Base-by-base conservation (phyloP, 2,329 filamentous ascomycete species). In the Epicoccum sorghinum region DNA sequence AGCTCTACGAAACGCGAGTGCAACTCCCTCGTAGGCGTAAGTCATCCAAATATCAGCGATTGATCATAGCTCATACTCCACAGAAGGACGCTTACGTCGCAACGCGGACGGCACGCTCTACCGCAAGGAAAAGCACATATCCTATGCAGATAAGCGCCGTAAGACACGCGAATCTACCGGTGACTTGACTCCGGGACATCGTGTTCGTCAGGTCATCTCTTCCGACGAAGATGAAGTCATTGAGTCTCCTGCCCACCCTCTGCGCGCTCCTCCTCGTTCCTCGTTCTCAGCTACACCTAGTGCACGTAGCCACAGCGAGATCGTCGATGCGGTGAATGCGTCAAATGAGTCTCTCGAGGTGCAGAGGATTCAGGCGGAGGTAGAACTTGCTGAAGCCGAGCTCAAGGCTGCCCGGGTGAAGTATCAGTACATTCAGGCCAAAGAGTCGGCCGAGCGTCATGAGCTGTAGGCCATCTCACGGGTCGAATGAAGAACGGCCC, bases 331-430 rank as follows among this genome's bases (percentile, higher is more conserved):
- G 4, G 46, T 58, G 12, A 43, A 56, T 7, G 40, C 49, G 3
- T 62, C 61, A 14, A 55, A 52, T 8, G 57, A 66, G 46, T 57
- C 65, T 13, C 51, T 70, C 13, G 61, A 59, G 5, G 63, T 66
- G 1, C 63, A 67, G 52, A 61, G 62, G 43, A 51, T 73, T 1
- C 60, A 70, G 47, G 65, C 65, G 7, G 64, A 73, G 43, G 37
- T 73, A 7, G 66, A 71, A 29, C 52, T 68, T n/a, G 69, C 68
- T 2, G 68, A 74, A 45, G 69, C 69, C 7, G 69, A 73, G 52
- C 61, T 73, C 14, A 63, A 60, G 38, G 55, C 66, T 40, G 62
- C 64, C 6, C 62, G 65, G 10, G 41, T 69, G 9, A 66, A 60
- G 44, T 59, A 62, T 12, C 48, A 57, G 42, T 67, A 67, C 30